Percentiles rank a stretch among this genome's conserved stretches.
Evolutionary conservation across 179 eudicot genomes (phyloP).

Genomic region (Silene coronaria): DNA sequence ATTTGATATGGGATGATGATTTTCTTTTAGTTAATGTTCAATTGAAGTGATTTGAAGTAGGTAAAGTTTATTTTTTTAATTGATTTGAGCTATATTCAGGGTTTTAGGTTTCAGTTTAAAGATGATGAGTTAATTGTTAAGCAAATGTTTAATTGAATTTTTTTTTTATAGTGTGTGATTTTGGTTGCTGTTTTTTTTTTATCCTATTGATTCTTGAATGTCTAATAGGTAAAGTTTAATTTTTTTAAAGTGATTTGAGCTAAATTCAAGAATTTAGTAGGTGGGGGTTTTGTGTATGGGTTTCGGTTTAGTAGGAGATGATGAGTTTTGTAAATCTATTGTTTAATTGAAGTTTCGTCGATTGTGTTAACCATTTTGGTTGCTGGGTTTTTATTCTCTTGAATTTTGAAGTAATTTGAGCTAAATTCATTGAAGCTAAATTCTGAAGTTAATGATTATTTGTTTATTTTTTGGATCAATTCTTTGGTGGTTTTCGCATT

Average conservation of each 20-base stretch:
- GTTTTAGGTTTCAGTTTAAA: neutral
- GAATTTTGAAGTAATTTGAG: neutral
- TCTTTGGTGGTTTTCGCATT: neutral
- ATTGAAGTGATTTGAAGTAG: neutral
- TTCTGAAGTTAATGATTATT: neutral
- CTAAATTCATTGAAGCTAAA: neutral
- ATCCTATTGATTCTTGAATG: neutral
- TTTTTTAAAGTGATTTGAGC: neutral
- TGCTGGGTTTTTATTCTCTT: neutral
- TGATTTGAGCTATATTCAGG: neutral
- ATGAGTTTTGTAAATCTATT: neutral
- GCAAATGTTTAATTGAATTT: neutral
- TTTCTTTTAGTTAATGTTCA: neutral
- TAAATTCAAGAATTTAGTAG: neutral
- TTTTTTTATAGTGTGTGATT: neutral
- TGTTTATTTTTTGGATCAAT: neutral
- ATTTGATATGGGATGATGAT: neutral
- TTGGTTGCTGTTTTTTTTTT: neutral
- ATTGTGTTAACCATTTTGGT: neutral
- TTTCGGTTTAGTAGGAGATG: neutral
- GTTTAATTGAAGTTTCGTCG: neutral
- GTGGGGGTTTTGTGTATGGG: constrained; percentile 10
- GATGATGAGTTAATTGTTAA: neutral
- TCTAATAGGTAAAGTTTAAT: neutral
- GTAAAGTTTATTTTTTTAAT: neutral